phyloP scores from a whole-genome alignment of 2,329 filamentous ascomycete species.

The Talaromyces atroroseus region DNA sequence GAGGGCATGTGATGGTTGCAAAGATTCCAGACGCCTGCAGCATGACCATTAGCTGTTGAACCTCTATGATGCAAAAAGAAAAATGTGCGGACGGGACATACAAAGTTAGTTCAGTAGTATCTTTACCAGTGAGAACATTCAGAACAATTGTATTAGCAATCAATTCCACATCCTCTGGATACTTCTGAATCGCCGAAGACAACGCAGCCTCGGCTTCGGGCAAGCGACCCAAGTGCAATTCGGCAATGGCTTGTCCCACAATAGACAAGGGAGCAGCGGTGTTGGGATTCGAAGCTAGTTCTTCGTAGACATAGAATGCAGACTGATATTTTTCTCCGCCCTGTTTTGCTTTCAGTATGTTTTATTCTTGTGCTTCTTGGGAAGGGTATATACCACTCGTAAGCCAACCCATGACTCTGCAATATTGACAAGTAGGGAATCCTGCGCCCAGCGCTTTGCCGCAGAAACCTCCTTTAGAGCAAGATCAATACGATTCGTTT shows the following conservation, averaged over 20 bases:
- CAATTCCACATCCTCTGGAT: slow-evolving; percentile 64
- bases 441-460: slow-evolving; percentile 90
- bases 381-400: slow-evolving; percentile 59
- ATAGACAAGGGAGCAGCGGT: slow-evolving; percentile 71
- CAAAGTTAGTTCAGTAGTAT: slow-evolving; percentile 57
- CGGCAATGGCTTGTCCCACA: slow-evolving; percentile 82
- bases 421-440: slow-evolving; percentile 86
- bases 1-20: slow-evolving; percentile 63
- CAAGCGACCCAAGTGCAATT: slow-evolving; percentile 80
- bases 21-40: slow-evolving; percentile 40
- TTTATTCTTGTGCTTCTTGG: neutral
- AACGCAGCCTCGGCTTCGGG: slow-evolving; percentile 87
- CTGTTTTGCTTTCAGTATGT: slow-evolving; percentile 38
- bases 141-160: slow-evolving; percentile 81
- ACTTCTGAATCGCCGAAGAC: slow-evolving; percentile 70
- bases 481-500: slow-evolving; percentile 85
- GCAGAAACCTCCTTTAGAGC: slow-evolving; percentile 82
- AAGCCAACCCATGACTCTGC: slow-evolving; percentile 94
- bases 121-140: slow-evolving; percentile 69
- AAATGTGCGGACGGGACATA: slow-evolving; percentile 37
- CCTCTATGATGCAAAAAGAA: neutral
- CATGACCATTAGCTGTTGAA: neutral
- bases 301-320: slow-evolving; percentile 95
- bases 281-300: slow-evolving; percentile 80
- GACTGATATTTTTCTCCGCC: slow-evolving; percentile 95